Evolutionary conservation across 2,329 filamentous ascomycete genomes (phyloP).

Genomic region (Sphaerulina musiva): DNA sequence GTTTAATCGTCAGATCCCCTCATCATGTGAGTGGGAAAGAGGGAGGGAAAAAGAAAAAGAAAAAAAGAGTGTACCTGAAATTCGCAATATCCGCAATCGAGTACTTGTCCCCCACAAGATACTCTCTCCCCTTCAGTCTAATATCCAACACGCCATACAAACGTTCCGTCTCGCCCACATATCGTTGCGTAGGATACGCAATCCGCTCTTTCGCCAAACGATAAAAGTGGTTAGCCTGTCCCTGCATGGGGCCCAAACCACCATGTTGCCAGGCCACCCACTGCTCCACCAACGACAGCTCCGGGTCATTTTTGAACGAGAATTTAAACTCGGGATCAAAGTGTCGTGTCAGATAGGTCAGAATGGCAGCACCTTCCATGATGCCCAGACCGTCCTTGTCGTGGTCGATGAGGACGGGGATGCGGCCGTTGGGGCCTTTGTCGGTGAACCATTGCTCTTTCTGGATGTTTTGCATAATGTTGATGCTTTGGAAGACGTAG

Average conservation of each 20-base stretch:
- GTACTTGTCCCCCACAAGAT: constrained; percentile 43
- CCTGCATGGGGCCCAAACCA: constrained; percentile 34
- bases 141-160: constrained; percentile 42
- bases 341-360: constrained; percentile 41
- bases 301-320: constrained; percentile 43
- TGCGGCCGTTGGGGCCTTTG: constrained; percentile 58
- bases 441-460: constrained; percentile 62
- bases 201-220: constrained; percentile 41
- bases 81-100: constrained; percentile 43
- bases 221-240: constrained; percentile 34
- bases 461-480: constrained; percentile 57
- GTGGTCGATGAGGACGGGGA: constrained; percentile 61
- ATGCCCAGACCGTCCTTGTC: constrained; percentile 53
- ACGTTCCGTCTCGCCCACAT: constrained; percentile 44
- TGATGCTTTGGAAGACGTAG: constrained; percentile 54
- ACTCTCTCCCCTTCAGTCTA: constrained; percentile 38
- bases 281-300: constrained; percentile 47
- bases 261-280: constrained; percentile 55
- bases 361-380: constrained; percentile 41
- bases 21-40: too few species aligned
- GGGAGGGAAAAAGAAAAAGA: too few species aligned
- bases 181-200: constrained; percentile 42
- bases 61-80: constrained; percentile 22
- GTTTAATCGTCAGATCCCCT: too few species aligned
- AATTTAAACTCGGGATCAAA: constrained; percentile 45